Conservation (phyloP, 306 rosid species). For the Trifolium fragiferum region DNA sequence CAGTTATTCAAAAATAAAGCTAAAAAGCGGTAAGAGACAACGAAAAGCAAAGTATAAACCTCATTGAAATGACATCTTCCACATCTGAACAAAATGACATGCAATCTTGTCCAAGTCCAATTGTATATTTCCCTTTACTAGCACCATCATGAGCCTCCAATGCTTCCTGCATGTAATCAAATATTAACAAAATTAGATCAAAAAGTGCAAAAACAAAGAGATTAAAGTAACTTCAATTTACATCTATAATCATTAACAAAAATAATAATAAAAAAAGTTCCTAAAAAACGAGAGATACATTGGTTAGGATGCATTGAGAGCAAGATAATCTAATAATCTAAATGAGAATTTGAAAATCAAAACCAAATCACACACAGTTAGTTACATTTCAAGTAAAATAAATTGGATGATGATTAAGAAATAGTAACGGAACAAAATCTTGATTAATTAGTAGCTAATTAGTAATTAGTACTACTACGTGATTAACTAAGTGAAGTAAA, state of each 20-base stretch:
- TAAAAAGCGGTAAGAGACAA: background rate
- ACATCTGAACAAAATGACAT: conserved; percentile 92
- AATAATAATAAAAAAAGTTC: too few species aligned
- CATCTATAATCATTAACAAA: background rate
- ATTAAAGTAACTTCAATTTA: conserved; percentile 15
- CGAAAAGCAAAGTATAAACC: conserved; percentile 53
- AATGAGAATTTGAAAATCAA: background rate
- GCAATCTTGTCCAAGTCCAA: conserved; percentile 98
- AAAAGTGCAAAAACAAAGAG: conserved; percentile 8
- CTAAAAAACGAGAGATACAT: background rate
- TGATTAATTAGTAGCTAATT: too few species aligned
- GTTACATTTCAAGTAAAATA: background rate
- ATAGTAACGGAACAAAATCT: background rate
- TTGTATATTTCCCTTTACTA: conserved; percentile 94
- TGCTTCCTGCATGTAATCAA: conserved; percentile 65
- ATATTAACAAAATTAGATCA: conserved; percentile 13
- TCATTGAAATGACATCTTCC: conserved; percentile 99
- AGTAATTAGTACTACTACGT: too few species aligned
- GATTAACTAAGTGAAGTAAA: conserved; percentile 34
- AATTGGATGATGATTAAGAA: background rate
- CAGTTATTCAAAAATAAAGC: too few species aligned
- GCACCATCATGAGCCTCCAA: conserved; percentile 98
- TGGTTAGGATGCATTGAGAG: too few species aligned
- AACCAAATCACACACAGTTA: background rate
- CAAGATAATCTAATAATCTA: too few species aligned